Evolutionary conservation across 1,139 yeast species (phyloP).

Genomic region (Suhomyces yuchorum): DNA sequence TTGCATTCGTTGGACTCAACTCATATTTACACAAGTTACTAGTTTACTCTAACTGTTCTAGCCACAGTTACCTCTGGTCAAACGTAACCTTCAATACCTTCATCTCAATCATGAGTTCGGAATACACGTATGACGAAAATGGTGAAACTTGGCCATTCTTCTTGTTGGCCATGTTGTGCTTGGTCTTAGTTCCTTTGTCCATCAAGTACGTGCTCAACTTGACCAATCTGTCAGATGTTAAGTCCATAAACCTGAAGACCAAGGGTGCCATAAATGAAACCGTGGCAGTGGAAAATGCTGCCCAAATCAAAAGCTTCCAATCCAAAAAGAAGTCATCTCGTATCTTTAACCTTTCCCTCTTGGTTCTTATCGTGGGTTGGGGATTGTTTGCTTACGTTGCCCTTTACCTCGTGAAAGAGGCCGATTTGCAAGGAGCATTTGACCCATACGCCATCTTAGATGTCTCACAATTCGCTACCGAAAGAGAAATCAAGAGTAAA

Average conservation of each 20-base stretch:
- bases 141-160: conserved; percentile 97
- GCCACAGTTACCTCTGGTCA: background rate
- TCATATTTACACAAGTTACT: background rate
- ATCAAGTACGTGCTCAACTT: conserved; percentile 43
- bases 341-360: conserved; percentile 47
- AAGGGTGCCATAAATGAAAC: conserved; percentile 38
- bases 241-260: conserved; percentile 26
- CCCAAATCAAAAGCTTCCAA: conserved; percentile 45
- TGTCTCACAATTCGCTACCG: conserved; percentile 65
- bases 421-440: conserved; percentile 52
- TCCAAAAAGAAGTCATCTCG: conserved; percentile 38
- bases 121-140: conserved; percentile 82
- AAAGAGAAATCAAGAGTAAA: conserved; percentile 75
- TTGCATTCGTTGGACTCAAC: background rate
- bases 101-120: conserved; percentile 33
- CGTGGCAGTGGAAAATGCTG: conserved; percentile 44
- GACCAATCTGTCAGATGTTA: conserved; percentile 25
- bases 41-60: background rate
- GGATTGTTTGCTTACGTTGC: conserved; percentile 52
- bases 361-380: conserved; percentile 70
- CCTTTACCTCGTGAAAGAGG: conserved; percentile 49
- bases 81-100: background rate
- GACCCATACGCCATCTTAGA: conserved; percentile 92
- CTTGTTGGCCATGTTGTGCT: conserved; percentile 66
- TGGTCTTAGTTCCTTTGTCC: conserved; percentile 71